Conservation (phyloP, 805 yeast species). For the Huiozyma naganishii region DNA sequence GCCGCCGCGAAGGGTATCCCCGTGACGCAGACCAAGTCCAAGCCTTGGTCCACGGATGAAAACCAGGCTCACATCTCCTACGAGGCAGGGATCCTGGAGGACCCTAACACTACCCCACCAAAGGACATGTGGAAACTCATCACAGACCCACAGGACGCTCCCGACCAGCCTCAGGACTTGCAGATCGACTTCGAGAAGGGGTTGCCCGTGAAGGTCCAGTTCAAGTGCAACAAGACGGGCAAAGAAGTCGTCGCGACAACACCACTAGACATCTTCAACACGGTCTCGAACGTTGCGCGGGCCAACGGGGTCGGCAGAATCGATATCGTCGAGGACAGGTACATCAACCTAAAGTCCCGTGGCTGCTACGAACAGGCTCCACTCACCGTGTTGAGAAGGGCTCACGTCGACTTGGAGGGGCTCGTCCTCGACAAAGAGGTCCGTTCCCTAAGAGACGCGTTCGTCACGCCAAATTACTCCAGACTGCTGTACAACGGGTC, state of each 20-base stretch:
- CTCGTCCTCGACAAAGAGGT: constrained; percentile 95
- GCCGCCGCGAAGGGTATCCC: constrained; percentile 88
- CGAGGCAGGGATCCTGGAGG: constrained; percentile 98
- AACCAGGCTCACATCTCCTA: constrained; percentile 97
- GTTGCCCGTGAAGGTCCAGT: constrained; percentile 69
- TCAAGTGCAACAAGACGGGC: constrained; percentile 47
- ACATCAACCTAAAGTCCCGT: constrained; percentile 96
- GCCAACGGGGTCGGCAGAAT: constrained; percentile 99
- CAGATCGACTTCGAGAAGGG: constrained; percentile 77
- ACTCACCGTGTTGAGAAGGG: constrained; percentile 81
- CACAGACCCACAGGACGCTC: constrained; percentile 92
- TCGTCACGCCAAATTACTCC: constrained; percentile 88
- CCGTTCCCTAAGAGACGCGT: constrained; percentile 89
- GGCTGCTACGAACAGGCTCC: constrained; percentile 99
- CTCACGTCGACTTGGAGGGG: constrained; percentile 96
- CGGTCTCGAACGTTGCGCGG: constrained; percentile 92
- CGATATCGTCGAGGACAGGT: constrained; percentile 98
- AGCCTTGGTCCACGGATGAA: constrained; percentile 99
- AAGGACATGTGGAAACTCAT: constrained; percentile 99
- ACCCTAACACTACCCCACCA: constrained; percentile 98
- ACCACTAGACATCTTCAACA: constrained; percentile 84
- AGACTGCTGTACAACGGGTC: constrained; percentile 91
- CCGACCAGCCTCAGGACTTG: constrained; percentile 84
- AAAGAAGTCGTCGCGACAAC: constrained; percentile 62
- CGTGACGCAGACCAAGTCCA: constrained; percentile 94